These are phyloP conservation scores for Anthostomella pinea DNA, from an alignment of 2,329 filamentous ascomycete species.

Conservation along the genomic window DNA sequence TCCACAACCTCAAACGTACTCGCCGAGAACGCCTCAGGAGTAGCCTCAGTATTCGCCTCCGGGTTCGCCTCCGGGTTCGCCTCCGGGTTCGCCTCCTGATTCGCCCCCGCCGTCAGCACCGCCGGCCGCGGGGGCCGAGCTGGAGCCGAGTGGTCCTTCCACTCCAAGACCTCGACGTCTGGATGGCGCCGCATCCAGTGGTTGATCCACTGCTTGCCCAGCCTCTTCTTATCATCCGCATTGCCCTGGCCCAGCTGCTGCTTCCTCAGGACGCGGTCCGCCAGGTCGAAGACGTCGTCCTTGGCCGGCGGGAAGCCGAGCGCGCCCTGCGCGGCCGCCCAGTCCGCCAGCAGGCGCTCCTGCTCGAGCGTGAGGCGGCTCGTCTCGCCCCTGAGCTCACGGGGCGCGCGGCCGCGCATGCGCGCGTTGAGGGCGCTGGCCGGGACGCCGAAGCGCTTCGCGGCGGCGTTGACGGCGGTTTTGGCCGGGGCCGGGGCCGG, in stretches of 20 bases:
- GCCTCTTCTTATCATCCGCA: constrained; percentile 11
- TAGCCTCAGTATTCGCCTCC: too few species aligned
- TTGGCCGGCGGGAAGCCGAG: constrained; percentile 25
- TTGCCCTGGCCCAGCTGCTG: too few species aligned
- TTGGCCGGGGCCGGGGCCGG: too few species aligned
- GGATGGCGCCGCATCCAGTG: constrained; percentile 26
- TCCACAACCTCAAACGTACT: too few species aligned
- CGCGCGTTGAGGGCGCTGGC: constrained; percentile 24
- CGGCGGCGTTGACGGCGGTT: constrained; percentile 18
- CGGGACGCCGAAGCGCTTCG: constrained; percentile 24
- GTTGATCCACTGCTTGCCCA: constrained; percentile 28
- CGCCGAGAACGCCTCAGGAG: too few species aligned
- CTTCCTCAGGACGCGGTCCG: constrained; percentile 21
- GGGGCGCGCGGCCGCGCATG: constrained; percentile 15
- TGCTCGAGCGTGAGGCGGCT: constrained; percentile 21
- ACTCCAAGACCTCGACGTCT: constrained; percentile 19
- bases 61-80: too few species aligned
- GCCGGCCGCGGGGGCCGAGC: too few species aligned
- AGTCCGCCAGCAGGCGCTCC: constrained; percentile 26
- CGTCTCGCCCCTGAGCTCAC: constrained; percentile 19
- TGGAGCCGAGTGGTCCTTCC: too few species aligned
- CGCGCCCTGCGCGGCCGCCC: constrained; percentile 20
- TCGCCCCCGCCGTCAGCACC: too few species aligned
- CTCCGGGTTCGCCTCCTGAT: too few species aligned
- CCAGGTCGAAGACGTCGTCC: constrained; percentile 24